Base-by-base conservation (phyloP, 140 eudicot genomes). In the Cichorium intybus region DNA sequence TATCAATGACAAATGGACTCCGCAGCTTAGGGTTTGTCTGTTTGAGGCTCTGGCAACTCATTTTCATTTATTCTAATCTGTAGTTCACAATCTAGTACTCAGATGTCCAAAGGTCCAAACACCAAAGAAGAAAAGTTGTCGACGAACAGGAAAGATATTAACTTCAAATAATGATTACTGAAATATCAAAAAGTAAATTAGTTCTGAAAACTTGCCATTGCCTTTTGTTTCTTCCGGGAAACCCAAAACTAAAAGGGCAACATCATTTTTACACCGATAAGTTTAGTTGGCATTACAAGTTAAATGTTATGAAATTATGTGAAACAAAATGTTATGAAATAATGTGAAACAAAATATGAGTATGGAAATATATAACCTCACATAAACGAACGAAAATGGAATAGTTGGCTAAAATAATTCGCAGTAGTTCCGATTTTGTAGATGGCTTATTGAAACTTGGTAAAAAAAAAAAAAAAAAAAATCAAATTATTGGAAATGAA, bases 61-160 rank as follows among this genome's bases (percentile, higher is more conserved):
- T 28, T 65, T 49, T 46, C 59, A 49, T 65, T 28, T 15, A 51
- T 66, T 66, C 51, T 23, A 20, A 33, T 18, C 28, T 7, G 10
- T 18, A 64, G 28, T 46, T 20, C 59, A 47, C 45, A 63, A 15
- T 63, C 69, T 63, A 17, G 64, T 16, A 24, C n/a, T n/a, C n/a
- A n/a, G n/a, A n/a, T n/a, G n/a, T n/a, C n/a, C n/a, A n/a, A n/a
- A n/a, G n/a, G n/a, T n/a, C n/a, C n/a, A n/a, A n/a, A n/a, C n/a
- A n/a, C n/a, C n/a, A n/a, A n/a, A n/a, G n/a, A n/a, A n/a, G n/a
- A n/a, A n/a, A n/a, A n/a, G n/a, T n/a, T n/a, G n/a, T n/a, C n/a
- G n/a, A n/a, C n/a, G n/a, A n/a, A n/a, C n/a, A n/a, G n/a, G n/a
- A n/a, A n/a, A n/a, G n/a, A n/a, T n/a, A n/a, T n/a, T 14, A 54